phyloP scores from a whole-genome alignment of 75 land plant species.

The Isoetes taiwanensis region DNA sequence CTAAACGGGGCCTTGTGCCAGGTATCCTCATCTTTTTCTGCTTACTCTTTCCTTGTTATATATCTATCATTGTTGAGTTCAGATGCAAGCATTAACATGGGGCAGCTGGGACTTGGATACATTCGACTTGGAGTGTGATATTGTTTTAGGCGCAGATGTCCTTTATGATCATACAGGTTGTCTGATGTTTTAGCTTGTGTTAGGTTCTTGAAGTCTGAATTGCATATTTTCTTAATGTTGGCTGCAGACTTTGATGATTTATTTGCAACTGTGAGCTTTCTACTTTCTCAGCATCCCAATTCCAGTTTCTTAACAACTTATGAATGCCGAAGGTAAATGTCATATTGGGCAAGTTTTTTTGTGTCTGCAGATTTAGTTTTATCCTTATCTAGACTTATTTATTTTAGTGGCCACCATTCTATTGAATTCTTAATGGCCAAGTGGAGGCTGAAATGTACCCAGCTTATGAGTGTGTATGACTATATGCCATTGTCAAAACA shows the following conservation, averaged over 20 bases:
- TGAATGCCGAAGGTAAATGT: constrained; percentile 58
- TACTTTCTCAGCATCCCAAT: constrained; percentile 48
- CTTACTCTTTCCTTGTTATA: not conserved
- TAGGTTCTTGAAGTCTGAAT: not conserved
- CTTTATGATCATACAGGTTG: constrained; percentile 70
- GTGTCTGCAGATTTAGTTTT: not conserved
- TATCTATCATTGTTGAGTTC: not conserved
- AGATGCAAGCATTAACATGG: constrained; percentile 82
- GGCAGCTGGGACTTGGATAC: constrained; percentile 66
- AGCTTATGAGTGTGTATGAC: constrained; percentile 65
- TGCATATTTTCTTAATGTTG: not conserved
- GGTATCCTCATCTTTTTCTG: constrained; percentile 19
- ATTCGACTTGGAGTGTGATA: constrained; percentile 41
- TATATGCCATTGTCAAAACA: constrained; percentile 57
- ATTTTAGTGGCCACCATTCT: constrained; percentile 78
- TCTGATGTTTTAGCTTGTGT: constrained; percentile 1
- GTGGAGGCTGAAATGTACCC: constrained; percentile 69
- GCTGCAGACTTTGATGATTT: constrained; percentile 80
- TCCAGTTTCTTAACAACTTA: constrained; percentile 84
- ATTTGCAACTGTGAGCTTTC: constrained; percentile 73
- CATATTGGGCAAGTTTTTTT: not conserved
- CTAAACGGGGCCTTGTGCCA: constrained; percentile 57
- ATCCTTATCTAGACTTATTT: not conserved
- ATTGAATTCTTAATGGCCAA: constrained; percentile 83
- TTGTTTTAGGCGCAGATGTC: constrained; percentile 92